phyloP scores from a whole-genome alignment of 345 rosid genomes.

The Cardamine resedifolia region DNA sequence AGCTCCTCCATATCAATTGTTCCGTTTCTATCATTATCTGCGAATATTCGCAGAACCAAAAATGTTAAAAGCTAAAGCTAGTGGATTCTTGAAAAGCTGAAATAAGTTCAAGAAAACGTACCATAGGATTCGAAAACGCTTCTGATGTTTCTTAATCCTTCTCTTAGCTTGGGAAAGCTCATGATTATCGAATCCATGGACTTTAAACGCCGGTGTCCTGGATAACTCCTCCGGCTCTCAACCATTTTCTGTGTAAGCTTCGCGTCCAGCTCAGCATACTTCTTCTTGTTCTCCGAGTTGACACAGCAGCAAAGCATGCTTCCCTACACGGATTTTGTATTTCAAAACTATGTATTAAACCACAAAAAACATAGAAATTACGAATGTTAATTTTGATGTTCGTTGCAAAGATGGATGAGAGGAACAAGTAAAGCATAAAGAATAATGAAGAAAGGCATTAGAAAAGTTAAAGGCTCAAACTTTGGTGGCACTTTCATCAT shows the following conservation, averaged over 20 bases:
- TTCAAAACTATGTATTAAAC: constrained; percentile 10
- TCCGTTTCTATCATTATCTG: constrained; percentile 75
- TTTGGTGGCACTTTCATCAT: constrained; percentile 34
- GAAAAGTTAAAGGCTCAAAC: constrained; percentile 25
- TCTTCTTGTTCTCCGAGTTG: constrained; percentile 46
- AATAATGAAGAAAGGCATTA: constrained; percentile 31
- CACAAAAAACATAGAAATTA: neutral
- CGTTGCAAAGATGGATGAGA: neutral
- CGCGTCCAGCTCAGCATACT: constrained; percentile 59
- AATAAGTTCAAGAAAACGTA: constrained; percentile 36
- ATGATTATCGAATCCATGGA: constrained; percentile 68
- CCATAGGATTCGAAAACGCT: constrained; percentile 66
- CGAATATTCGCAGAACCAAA: neutral
- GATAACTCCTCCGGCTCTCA: constrained; percentile 52
- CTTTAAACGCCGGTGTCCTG: constrained; percentile 49
- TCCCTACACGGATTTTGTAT: constrained; percentile 36
- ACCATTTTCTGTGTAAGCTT: constrained; percentile 71
- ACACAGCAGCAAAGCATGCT: constrained; percentile 49
- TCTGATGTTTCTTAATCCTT: constrained; percentile 65
- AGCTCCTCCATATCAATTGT: constrained; percentile 69
- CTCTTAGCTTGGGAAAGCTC: constrained; percentile 67
- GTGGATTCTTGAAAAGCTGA: constrained; percentile 18
- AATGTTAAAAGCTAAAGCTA: neutral
- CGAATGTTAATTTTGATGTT: constrained; percentile 1
- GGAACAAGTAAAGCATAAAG: constrained; percentile 35